phyloP scores from a whole-genome alignment of 2,329 filamentous ascomycete species.

The Scytalidium lignicola region DNA sequence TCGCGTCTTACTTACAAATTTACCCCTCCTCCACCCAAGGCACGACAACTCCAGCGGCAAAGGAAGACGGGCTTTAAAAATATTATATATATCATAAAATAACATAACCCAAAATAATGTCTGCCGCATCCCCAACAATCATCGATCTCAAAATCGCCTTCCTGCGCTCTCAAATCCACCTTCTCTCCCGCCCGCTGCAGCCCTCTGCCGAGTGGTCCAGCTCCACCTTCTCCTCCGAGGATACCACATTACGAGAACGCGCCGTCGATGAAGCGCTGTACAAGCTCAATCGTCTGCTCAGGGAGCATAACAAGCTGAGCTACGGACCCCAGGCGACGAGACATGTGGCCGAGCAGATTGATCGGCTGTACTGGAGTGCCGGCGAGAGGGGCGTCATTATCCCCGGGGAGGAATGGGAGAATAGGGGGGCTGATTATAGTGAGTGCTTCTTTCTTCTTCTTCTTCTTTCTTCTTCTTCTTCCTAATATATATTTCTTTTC shows the following conservation, averaged over 20 bases:
- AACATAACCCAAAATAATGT: slow-evolving; percentile 14
- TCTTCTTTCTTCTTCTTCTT: not conserved
- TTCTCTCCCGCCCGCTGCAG: slow-evolving; percentile 56
- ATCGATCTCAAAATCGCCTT: slow-evolving; percentile 61
- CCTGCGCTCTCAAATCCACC: slow-evolving; percentile 55
- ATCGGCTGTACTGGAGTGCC: slow-evolving; percentile 54
- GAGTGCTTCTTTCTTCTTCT: slow-evolving; percentile 4
- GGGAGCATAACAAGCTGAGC: slow-evolving; percentile 59
- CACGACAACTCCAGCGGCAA: too few relatives aligned
- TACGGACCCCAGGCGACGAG: slow-evolving; percentile 65
- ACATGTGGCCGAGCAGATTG: slow-evolving; percentile 69
- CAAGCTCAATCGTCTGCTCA: slow-evolving; percentile 56
- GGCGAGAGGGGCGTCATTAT: slow-evolving; percentile 31
- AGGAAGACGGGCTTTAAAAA: too few relatives aligned
- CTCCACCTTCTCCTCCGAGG: slow-evolving; percentile 37
- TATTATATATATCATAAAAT: too few relatives aligned
- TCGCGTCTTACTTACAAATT: too few relatives aligned
- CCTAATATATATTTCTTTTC: not conserved
- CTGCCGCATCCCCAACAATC: slow-evolving; percentile 44
- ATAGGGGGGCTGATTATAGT: slow-evolving; percentile 30
- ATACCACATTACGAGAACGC: slow-evolving; percentile 34
- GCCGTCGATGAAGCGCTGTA: slow-evolving; percentile 52
- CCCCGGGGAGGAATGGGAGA: slow-evolving; percentile 36
- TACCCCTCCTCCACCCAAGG: too few relatives aligned
- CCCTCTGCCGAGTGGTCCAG: slow-evolving; percentile 45